These are phyloP conservation scores for Solanum hybrid DNA, from an alignment of 305 asterid genomes.

Conservation along the genomic window DNA sequence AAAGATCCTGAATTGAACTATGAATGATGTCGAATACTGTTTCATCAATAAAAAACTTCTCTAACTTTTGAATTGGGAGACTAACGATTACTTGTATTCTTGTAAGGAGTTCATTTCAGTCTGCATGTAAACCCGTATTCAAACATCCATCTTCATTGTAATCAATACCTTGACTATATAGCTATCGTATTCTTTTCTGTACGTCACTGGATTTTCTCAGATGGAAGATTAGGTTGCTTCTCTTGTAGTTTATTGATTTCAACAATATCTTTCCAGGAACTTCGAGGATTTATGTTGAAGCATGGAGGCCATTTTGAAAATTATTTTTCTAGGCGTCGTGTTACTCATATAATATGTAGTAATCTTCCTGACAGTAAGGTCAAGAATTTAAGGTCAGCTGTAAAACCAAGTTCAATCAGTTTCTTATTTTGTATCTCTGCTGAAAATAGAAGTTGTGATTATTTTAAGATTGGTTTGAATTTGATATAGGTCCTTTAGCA, in stretches of 20 bases:
- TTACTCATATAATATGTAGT: conserved; percentile 91
- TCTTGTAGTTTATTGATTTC: not conserved
- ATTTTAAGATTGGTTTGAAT: not conserved
- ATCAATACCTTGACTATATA: not conserved
- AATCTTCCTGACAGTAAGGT: conserved; percentile 94
- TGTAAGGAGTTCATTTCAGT: not conserved
- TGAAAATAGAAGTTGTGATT: not conserved
- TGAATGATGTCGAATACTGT: not conserved
- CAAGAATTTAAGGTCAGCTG: conserved; percentile 79
- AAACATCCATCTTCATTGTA: not conserved
- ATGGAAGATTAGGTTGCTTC: not conserved
- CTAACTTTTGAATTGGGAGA: not conserved
- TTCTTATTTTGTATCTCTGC: not conserved
- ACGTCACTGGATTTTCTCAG: not conserved
- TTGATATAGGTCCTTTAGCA: conserved; percentile 71
- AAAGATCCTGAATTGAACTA: not conserved
- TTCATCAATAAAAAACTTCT: not conserved
- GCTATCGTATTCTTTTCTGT: not conserved
- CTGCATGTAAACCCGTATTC: not conserved
- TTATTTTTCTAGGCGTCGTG: conserved; percentile 77
- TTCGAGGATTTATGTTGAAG: conserved; percentile 79
- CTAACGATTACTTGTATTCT: not conserved
- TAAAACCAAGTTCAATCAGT: not conserved
- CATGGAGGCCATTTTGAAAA: conserved; percentile 86
- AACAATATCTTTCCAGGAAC: conserved; percentile 47